Conservation (phyloP, 441 rosid genomes). For the Adansonia rubrostipa region DNA sequence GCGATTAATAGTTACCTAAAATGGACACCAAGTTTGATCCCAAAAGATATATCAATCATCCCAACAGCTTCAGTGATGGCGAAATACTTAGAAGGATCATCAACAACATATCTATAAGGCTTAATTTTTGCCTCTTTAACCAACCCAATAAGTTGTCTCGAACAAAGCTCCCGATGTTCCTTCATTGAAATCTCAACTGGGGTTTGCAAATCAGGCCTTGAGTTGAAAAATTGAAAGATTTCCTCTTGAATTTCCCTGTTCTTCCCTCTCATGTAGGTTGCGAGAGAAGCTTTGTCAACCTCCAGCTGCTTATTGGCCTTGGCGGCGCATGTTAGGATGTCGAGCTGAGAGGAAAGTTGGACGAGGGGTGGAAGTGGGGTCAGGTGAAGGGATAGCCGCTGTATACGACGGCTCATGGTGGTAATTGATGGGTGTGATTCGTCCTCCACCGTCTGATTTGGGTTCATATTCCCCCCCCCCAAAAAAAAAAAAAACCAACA, state of each 20-base stretch:
- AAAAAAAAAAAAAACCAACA: background rate
- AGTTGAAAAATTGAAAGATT: slow-evolving; percentile 59
- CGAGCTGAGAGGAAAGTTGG: slow-evolving; percentile 28
- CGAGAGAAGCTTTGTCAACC: slow-evolving; percentile 51
- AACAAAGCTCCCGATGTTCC: slow-evolving; percentile 82
- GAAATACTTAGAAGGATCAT: slow-evolving; percentile 82
- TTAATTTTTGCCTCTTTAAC: slow-evolving; percentile 76
- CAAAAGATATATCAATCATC: slow-evolving; percentile 80
- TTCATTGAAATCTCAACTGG: slow-evolving; percentile 81
- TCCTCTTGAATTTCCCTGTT: slow-evolving; percentile 71
- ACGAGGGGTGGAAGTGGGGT: slow-evolving; percentile 32
- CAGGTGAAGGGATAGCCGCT: slow-evolving; percentile 59
- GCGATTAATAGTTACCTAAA: slow-evolving; percentile 53
- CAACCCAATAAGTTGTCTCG: slow-evolving; percentile 72
- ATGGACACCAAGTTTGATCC: slow-evolving; percentile 90
- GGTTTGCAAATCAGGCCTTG: slow-evolving; percentile 79
- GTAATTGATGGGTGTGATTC: slow-evolving; percentile 28
- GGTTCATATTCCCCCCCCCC: background rate
- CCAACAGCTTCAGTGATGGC: slow-evolving; percentile 88
- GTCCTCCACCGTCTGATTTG: slow-evolving; percentile 39
- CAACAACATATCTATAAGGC: slow-evolving; percentile 64
- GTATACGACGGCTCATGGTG: slow-evolving; percentile 52
- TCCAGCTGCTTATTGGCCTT: slow-evolving; percentile 52
- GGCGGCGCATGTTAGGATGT: slow-evolving; percentile 52
- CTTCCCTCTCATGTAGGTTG: slow-evolving; percentile 73